A percentile compares a stretch with the other conserved stretches of the same genome.
Conservation (phyloP, 176 grass and related monocot species). For the Juncus effusus region DNA sequence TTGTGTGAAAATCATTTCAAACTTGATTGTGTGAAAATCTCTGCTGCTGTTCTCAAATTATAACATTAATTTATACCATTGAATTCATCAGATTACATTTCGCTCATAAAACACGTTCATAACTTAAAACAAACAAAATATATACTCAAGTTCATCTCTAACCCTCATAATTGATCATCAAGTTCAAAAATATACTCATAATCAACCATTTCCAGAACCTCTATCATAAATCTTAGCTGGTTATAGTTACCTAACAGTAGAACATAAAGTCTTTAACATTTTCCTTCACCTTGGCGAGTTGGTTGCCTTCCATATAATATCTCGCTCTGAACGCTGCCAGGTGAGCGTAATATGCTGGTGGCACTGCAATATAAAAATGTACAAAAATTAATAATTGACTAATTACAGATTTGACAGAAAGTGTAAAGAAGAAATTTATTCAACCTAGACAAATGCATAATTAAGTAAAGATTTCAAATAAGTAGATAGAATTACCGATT, state of each 20-base stretch:
- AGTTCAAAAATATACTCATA: constrained; percentile 96
- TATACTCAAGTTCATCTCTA: no score
- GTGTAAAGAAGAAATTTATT: not conserved
- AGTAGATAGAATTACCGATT: constrained; percentile 38
- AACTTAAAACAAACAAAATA: no score
- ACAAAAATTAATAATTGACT: not conserved
- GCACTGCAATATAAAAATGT: constrained; percentile 31
- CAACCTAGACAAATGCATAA: not conserved
- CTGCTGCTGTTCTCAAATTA: no score
- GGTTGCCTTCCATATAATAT: constrained; percentile 33
- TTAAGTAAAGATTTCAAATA: not conserved
- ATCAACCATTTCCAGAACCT: constrained; percentile 63
- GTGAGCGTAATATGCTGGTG: constrained; percentile 74
- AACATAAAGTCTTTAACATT: constrained; percentile 67
- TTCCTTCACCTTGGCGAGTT: constrained; percentile 35
- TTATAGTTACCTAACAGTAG: constrained; percentile 55
- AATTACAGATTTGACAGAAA: not conserved
- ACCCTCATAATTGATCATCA: constrained; percentile 8
- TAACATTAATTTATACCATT: no score
- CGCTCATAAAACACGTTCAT: no score
- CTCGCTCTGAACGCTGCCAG: constrained; percentile 60
- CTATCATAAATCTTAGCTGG: constrained; percentile 89
- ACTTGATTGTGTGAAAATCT: no score
- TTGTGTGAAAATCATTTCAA: no score
- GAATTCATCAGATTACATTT: no score